Evolutionary conservation across 1,284 basidiomycete genomes (phyloP), one percentile per base, ranked within the genome.

Genomic region (Neotropicomus parvogracilis): DNA sequence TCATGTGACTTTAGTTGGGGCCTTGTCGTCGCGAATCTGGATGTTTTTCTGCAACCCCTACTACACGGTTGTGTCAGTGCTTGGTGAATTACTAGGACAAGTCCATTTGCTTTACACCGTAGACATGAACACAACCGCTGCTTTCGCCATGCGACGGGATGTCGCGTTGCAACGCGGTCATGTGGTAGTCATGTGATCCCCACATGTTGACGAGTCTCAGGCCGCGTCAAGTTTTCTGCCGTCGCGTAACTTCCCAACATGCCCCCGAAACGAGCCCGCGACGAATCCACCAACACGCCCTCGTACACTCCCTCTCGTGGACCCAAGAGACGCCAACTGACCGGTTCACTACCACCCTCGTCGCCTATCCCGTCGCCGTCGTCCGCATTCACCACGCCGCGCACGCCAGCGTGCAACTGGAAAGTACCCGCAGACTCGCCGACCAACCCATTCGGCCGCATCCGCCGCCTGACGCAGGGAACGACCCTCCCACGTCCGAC

Each of bases 391-490:
- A 49, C 53, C 19, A 67, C 65, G 1, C 63, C 63, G 1, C 53
- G 61, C 44, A 65, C 63, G 4, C 64, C 62, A 5, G 40, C 52
- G n/a, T 49, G 14, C 54, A 52, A 40, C 10, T 66, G 64, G 59
- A 62, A 35, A 9, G 52, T 58, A 5, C 75, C 78, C 11, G 69
- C 65, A 9, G 79, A 81, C 60, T 79, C 78, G 0, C 79, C 79
- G 0, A 70, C 75, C 7, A 81, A 81, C 49, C 79, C 79, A 0
- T 77, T 81, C 51, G 77, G 78, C 4, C 63, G 76, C 26, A 74
- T 70, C 44, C 68, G 70, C 11, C 62, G 63, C n/a, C 53, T 65
- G 3, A 66, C 61, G 0, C 59, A 62, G 4, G 44, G 60, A 20
- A 66, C 63, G 17, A 67, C 68, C 52, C 74, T 67, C 1, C 84